Conservation (phyloP, 345 rosid species). For the Camelina sativa region DNA sequence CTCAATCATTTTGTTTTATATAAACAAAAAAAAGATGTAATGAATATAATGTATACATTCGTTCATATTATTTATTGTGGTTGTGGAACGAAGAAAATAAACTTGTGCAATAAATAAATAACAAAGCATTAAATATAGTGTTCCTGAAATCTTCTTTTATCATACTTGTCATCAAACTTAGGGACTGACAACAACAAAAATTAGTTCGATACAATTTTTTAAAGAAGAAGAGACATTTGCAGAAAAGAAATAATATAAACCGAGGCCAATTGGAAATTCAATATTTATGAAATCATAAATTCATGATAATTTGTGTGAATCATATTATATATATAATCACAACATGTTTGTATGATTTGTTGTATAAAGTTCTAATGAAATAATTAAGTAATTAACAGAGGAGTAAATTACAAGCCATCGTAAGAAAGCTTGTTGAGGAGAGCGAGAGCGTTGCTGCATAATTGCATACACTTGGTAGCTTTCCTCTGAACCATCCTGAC, state of each 20-base stretch:
- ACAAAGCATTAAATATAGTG: neutral
- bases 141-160: neutral
- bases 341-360: no score
- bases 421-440: conserved; percentile 72
- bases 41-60: neutral
- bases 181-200: neutral
- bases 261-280: neutral
- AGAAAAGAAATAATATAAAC: neutral
- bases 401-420: conserved; percentile 45
- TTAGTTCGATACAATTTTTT: neutral
- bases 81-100: neutral
- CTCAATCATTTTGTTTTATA: neutral
- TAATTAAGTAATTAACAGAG: no score
- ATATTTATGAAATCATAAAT: neutral
- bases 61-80: no score
- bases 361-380: no score
- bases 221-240: no score
- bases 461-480: conserved; percentile 53
- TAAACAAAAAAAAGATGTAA: neutral
- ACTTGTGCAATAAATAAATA: conserved; percentile 6
- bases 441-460: conserved; percentile 89
- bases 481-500: conserved; percentile 45
- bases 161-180: neutral
- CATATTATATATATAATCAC: neutral
- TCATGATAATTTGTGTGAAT: conserved; percentile 2